Evolutionary conservation across 176 grass and related monocot genomes (phyloP).

Genomic region (Oryza longistaminata): DNA sequence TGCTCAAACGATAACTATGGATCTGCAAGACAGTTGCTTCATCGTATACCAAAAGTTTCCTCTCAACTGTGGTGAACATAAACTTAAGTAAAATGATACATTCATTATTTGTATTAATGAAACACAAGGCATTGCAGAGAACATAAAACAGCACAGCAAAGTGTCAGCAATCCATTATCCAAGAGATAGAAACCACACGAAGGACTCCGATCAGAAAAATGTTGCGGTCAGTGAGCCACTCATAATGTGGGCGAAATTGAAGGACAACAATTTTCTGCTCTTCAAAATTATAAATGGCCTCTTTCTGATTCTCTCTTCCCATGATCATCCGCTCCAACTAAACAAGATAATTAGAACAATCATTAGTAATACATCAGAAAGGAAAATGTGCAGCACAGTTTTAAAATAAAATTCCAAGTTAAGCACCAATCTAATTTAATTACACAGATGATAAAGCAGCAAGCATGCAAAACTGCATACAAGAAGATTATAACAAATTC

Average conservation of each 20-base stretch:
- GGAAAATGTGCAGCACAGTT: not conserved
- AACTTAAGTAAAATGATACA: not conserved
- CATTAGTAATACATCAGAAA: constrained; percentile 23
- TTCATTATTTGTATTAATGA: constrained; percentile 42
- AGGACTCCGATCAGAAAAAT: constrained; percentile 4
- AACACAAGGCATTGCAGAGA: constrained; percentile 19
- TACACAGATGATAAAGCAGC: not conserved
- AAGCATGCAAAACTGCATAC: not conserved
- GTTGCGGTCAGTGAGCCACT: not conserved
- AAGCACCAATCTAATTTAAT: not conserved
- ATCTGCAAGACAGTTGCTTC: constrained; percentile 9
- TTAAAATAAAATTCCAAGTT: not conserved
- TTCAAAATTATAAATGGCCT: not conserved
- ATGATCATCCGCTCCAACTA: constrained; percentile 23
- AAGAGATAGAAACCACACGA: not conserved
- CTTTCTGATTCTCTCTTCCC: constrained; percentile 9
- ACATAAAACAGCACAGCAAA: constrained; percentile 20
- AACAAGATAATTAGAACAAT: constrained; percentile 19
- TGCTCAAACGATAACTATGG: not conserved
- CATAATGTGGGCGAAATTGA: not conserved
- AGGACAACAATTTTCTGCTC: not conserved
- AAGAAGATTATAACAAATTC: not conserved
- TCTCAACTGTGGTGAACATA: not conserved
- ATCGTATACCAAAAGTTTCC: not conserved
- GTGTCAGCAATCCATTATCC: not conserved